Evolutionary conservation across 2,329 filamentous ascomycete species (phyloP), one percentile per base, ranked within the genome.

Genomic region (Colletotrichum nymphaeae): DNA sequence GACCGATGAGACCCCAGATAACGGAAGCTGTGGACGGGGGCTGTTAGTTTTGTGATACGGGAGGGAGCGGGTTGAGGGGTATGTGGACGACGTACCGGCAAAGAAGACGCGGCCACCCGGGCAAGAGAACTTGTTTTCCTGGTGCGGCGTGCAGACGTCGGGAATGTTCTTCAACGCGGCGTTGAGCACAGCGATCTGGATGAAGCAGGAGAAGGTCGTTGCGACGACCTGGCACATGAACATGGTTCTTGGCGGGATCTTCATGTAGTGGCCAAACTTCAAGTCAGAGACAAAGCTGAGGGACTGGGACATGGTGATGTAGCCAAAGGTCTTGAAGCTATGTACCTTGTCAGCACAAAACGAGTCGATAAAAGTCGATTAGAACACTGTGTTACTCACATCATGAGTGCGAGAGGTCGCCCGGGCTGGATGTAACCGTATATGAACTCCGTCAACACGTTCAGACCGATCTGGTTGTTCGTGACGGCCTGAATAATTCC

Each of bases 341-440:
- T 5, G 19, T 7, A 4, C 1, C 4, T 3, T 32, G 66, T 81
- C 63, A 81, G 78, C 14, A 56, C 26, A 26, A 3, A 3, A 24
- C 3, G 2, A 49, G 71, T 70, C 8, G 72, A 63, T n/a, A 16
- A 19, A 19, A 53, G 24, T 30, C 5, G 11, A 8, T 14, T 6
- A 6, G 26, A 78, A 49, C 6, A 46, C 42, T 11, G 42, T 9
- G 42, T 49, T 11, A n/a, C 84, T 76, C 79, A 93, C 84, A 94
- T 86, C 93, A 95, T 95, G 74, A 94, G 88, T 0, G 91, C 93
- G 67, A 95, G 83, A 0, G 93, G 93, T 6, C 89, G 84, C 2
- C 93, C 93, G 0, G 93, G 93, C 75, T 94, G 92, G 77, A 95
- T 93, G 78, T 95, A 95, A 1, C 93, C 93, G 72, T 91, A 90